Base-by-base conservation (phyloP, 345 rosid genomes). In the Rhizophora apiculata region DNA sequence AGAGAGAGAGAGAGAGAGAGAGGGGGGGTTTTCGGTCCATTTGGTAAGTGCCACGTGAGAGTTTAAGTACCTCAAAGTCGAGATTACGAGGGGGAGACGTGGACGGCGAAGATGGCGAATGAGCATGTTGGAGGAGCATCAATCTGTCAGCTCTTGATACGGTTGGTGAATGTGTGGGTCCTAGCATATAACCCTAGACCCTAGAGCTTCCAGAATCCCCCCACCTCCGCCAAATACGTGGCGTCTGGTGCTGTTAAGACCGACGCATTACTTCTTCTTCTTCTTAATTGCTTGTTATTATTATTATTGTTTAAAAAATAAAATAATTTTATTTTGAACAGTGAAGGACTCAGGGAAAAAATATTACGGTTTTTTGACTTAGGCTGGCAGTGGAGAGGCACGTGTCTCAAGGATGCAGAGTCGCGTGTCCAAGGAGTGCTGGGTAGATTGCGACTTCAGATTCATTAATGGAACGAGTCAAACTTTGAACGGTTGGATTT, bases 21-120 rank as follows among this genome's bases (percentile, higher is more conserved):
- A 31, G 6, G 58, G n/a, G 22, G 27, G 13, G 60, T 31, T 26
- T 3, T 16, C 15, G 64, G 66, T 64, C 70, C 63, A 49, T 31
- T 63, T 8, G 53, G 62, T 20, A 21, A 48, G 36, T 53, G 89
- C 82, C 92, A 85, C 84, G 61, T 75, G 87, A 78, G 65, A 2
- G 27, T 36, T 13, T 48, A 0, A 22, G 29, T 7, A 54, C 77
- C 66, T 62, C 76, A 16, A 36, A 78, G 78, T 29, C 2, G 7
- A 24, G 69, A 66, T 72, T 52, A 2, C 52, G 1, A 0, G 0
- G 0, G 15, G 4, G 73, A 72, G 62, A 72, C 76, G 79, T 76
- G 79, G 79, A 76, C 72, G 75, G 68, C 20, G 3, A 52, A 55
- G 75, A 71, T 76, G 1, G 29, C 10, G 9, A 13, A 3, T 26